Conservation (phyloP, 805 yeast species). For the Ogataea trehalophila region DNA sequence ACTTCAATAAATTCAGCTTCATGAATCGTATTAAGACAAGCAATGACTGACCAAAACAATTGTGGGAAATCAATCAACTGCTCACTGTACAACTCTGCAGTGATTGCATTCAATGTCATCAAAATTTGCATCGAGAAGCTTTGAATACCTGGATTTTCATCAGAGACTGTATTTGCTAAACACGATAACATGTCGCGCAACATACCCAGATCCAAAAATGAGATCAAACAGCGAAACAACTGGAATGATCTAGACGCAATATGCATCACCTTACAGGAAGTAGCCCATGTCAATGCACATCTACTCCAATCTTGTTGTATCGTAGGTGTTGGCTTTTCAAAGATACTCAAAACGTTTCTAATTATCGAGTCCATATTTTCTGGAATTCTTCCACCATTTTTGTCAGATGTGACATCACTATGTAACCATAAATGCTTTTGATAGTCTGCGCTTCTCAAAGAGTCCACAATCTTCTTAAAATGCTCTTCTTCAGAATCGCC, state of each 20-base stretch:
- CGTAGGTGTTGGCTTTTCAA: constrained; percentile 40
- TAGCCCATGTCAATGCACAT: constrained; percentile 86
- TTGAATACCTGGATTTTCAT: constrained; percentile 83
- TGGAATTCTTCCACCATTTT: constrained; percentile 79
- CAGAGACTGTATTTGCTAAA: constrained; percentile 87
- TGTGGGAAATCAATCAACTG: constrained; percentile 86
- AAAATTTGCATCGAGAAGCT: constrained; percentile 96
- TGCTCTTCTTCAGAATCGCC: constrained; percentile 47
- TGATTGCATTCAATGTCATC: constrained; percentile 91
- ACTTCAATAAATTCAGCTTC: constrained; percentile 92
- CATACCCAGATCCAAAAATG: constrained; percentile 81
- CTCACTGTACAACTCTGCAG: constrained; percentile 76
- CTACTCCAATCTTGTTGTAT: constrained; percentile 83
- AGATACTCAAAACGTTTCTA: constrained; percentile 51
- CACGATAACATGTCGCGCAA: constrained; percentile 90
- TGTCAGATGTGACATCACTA: constrained; percentile 75
- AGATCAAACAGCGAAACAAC: constrained; percentile 77
- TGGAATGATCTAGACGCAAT: constrained; percentile 96
- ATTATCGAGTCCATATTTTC: constrained; percentile 75
- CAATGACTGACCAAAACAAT: constrained; percentile 91
- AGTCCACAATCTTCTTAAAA: constrained; percentile 51
- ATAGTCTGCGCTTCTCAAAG: constrained; percentile 49
- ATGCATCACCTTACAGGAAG: constrained; percentile 95
- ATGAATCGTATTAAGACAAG: constrained; percentile 82
- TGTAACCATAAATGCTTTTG: constrained; percentile 69